phyloP scores from a whole-genome alignment of 1,284 basidiomycete genomes.

The Ganoderma sinense region DNA sequence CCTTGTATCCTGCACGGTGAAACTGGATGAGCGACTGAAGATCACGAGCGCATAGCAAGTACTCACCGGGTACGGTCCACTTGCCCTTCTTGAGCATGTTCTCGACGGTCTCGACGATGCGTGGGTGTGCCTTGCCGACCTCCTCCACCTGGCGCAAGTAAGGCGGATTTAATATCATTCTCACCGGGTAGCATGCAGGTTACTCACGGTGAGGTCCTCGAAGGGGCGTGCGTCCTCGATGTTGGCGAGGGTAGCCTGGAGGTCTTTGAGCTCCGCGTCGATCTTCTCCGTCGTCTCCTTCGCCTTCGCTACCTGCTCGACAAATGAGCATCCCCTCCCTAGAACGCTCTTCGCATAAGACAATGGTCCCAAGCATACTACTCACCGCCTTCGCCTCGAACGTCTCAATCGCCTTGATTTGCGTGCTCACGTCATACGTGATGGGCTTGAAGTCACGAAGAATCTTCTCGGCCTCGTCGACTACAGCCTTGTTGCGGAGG shows the following conservation, averaged over 20 bases:
- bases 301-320: slow-evolving; percentile 85
- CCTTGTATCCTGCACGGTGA: slow-evolving; percentile 75
- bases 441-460: slow-evolving; percentile 93
- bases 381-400: slow-evolving; percentile 97
- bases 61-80: slow-evolving; percentile 92
- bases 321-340: background rate
- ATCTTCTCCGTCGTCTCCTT: slow-evolving; percentile 93
- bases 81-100: slow-evolving; percentile 99
- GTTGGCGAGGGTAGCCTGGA: slow-evolving; percentile 95
- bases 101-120: slow-evolving; percentile 92
- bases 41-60: background rate
- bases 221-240: slow-evolving; percentile 98
- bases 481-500: slow-evolving; percentile 92
- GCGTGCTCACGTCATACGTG: slow-evolving; percentile 92
- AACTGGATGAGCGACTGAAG: slow-evolving; percentile 17
- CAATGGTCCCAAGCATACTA: slow-evolving; percentile 28
- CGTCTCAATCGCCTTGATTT: slow-evolving; percentile 95
- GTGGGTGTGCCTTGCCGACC: slow-evolving; percentile 92
- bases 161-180: background rate
- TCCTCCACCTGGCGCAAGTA: slow-evolving; percentile 74
- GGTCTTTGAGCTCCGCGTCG: slow-evolving; percentile 90
- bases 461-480: slow-evolving; percentile 93
- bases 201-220: slow-evolving; percentile 91
- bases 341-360: background rate
- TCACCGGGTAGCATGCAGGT: slow-evolving; percentile 9